A percentile compares a stretch with the other conserved stretches of the same genome.
Conservation (phyloP, 2,329 filamentous ascomycete species). For the Colletotrichum tanaceti region DNA sequence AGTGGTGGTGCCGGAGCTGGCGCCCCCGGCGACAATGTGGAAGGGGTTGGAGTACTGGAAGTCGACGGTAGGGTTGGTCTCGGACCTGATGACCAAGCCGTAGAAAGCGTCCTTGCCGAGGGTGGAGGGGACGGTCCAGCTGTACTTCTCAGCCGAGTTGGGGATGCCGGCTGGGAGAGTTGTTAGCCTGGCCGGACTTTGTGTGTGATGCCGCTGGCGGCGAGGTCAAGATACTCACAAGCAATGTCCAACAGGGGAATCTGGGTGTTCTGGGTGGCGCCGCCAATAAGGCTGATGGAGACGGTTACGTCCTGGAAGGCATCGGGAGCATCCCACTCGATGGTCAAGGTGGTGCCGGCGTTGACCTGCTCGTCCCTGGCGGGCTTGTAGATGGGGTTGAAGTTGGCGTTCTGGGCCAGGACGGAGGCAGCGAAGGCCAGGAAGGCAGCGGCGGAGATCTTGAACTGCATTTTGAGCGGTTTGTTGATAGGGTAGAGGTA, state of each 20-base stretch:
- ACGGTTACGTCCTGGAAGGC: constrained; percentile 58
- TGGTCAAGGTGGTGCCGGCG: constrained; percentile 61
- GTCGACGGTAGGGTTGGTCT: constrained; percentile 55
- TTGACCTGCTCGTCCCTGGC: constrained; percentile 55
- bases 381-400: constrained; percentile 66
- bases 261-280: constrained; percentile 57
- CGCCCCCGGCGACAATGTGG: constrained; percentile 55
- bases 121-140: constrained; percentile 61
- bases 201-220: background rate
- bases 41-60: constrained; percentile 75
- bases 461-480: constrained; percentile 65
- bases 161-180: constrained; percentile 57
- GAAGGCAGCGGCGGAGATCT: constrained; percentile 59
- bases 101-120: constrained; percentile 63
- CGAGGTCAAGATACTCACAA: constrained; percentile 56
- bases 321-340: constrained; percentile 61
- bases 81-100: constrained; percentile 66
- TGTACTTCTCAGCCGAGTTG: constrained; percentile 58
- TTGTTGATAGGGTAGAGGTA: constrained; percentile 17
- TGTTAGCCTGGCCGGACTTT: constrained; percentile 40
- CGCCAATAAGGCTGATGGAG: constrained; percentile 67
- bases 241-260: constrained; percentile 57
- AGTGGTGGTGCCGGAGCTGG: constrained; percentile 43
- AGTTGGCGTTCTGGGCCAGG: constrained; percentile 66
- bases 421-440: constrained; percentile 64